Evolutionary conservation across 805 yeast genomes (phyloP).

Genomic region (Alloascoidea africana): DNA sequence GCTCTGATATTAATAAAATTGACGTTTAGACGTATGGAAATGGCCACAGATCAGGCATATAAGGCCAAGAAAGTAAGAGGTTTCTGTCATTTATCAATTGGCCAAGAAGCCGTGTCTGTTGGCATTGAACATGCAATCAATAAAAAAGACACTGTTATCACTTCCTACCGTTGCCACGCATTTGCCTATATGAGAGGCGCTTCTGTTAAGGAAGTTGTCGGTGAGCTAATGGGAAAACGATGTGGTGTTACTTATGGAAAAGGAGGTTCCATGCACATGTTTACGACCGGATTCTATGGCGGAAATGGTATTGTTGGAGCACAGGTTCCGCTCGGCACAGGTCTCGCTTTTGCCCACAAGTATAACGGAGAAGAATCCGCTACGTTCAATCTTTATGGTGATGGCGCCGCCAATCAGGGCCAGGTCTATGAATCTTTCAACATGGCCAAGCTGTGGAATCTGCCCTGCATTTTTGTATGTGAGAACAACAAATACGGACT

Average conservation of each 20-base stretch:
- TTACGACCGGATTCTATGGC: slow-evolving; percentile 89
- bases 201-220: slow-evolving; percentile 76
- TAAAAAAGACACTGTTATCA: slow-evolving; percentile 74
- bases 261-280: slow-evolving; percentile 99
- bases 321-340: slow-evolving; percentile 96
- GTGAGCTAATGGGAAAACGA: slow-evolving; percentile 95
- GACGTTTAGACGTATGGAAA: slow-evolving; percentile 76
- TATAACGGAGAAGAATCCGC: slow-evolving; percentile 51
- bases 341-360: slow-evolving; percentile 96
- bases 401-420: slow-evolving; percentile 99
- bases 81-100: slow-evolving; percentile 95
- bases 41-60: slow-evolving; percentile 96
- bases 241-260: slow-evolving; percentile 93
- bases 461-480: slow-evolving; percentile 90
- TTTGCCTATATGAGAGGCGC: slow-evolving; percentile 96
- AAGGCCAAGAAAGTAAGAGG: slow-evolving; percentile 98
- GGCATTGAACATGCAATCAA: slow-evolving; percentile 94
- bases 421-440: slow-evolving; percentile 95
- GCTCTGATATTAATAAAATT: too few species aligned
- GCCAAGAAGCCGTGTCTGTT: slow-evolving; percentile 98
- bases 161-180: slow-evolving; percentile 98
- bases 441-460: slow-evolving; percentile 98
- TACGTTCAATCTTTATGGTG: slow-evolving; percentile 88
- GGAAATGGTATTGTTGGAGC: slow-evolving; percentile 99
- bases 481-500: slow-evolving; percentile 99